phyloP scores from a whole-genome alignment of 1,284 basidiomycete genomes.

The Athelia sp. region DNA sequence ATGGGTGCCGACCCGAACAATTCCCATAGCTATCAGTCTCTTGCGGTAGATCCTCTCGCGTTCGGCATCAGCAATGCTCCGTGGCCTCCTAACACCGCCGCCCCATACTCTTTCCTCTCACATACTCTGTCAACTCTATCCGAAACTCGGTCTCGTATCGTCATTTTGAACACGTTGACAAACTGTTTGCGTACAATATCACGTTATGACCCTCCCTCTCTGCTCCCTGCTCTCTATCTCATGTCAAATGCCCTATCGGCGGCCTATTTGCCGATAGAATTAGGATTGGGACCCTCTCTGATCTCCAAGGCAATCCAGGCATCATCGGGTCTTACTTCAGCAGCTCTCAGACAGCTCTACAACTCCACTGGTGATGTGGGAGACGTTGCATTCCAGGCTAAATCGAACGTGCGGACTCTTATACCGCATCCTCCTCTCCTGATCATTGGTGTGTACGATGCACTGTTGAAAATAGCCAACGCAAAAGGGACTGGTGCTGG shows the following conservation, averaged over 20 bases:
- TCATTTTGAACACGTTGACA: slow-evolving; percentile 77
- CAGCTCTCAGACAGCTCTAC: slow-evolving; percentile 64
- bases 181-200: slow-evolving; percentile 75
- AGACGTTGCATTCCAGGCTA: slow-evolving; percentile 83
- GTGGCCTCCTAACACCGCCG: slow-evolving; percentile 36
- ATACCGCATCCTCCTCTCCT: slow-evolving; percentile 69
- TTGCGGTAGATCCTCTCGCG: slow-evolving; percentile 41
- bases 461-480: slow-evolving; percentile 59
- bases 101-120: slow-evolving; percentile 82
- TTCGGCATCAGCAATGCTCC: slow-evolving; percentile 32
- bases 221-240: slow-evolving; percentile 84
- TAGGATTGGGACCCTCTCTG: slow-evolving; percentile 74
- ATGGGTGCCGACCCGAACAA: neutral
- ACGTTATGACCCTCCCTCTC: slow-evolving; percentile 61
- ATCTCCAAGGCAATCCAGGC: slow-evolving; percentile 80
- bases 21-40: slow-evolving; percentile 21
- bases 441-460: slow-evolving; percentile 60
- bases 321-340: slow-evolving; percentile 71
- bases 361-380: slow-evolving; percentile 70
- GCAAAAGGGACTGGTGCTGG: slow-evolving; percentile 73
- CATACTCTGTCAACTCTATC: slow-evolving; percentile 72
- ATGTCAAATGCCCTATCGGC: slow-evolving; percentile 85
- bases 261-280: slow-evolving; percentile 68
- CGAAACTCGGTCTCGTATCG: slow-evolving; percentile 76
- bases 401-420: slow-evolving; percentile 73